These are phyloP conservation scores for Alternaria infectoria DNA, from an alignment of 2,329 filamentous ascomycete species.

Conservation along the genomic window DNA sequence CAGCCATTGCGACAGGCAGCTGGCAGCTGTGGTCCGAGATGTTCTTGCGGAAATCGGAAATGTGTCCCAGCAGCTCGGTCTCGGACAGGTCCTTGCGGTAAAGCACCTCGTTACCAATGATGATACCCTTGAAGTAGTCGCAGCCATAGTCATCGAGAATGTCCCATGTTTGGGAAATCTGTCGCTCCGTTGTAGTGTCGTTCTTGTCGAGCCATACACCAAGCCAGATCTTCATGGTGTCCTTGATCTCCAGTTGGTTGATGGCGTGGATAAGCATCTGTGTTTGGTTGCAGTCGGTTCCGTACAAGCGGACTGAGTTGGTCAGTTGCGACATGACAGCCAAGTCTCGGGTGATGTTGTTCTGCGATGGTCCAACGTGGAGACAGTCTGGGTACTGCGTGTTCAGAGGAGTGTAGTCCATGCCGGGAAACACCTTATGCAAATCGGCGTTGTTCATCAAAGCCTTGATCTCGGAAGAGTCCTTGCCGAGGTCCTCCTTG, in stretches of 20 bases:
- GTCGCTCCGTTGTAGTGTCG: slow-evolving; percentile 79
- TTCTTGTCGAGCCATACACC: slow-evolving; percentile 93
- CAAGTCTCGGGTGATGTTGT: slow-evolving; percentile 91
- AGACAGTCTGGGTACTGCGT: slow-evolving; percentile 88
- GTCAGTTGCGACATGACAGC: slow-evolving; percentile 90
- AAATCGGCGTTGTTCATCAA: slow-evolving; percentile 81
- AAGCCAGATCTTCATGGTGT: slow-evolving; percentile 83
- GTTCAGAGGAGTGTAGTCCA: slow-evolving; percentile 94
- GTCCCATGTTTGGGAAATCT: slow-evolving; percentile 82
- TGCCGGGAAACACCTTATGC: slow-evolving; percentile 92
- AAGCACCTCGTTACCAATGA: slow-evolving; percentile 69
- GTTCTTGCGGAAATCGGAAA: slow-evolving; percentile 71
- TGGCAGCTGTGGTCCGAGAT: slow-evolving; percentile 70
- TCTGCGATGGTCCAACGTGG: slow-evolving; percentile 79
- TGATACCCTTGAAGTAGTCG: slow-evolving; percentile 65
- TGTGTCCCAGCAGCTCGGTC: slow-evolving; percentile 66
- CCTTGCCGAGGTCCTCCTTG: slow-evolving; percentile 74
- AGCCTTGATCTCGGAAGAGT: slow-evolving; percentile 79
- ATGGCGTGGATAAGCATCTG: slow-evolving; percentile 90
- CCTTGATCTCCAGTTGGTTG: slow-evolving; percentile 71
- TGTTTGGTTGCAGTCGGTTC: slow-evolving; percentile 97
- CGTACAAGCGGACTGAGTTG: slow-evolving; percentile 86
- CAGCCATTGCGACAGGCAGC: slow-evolving; percentile 83
- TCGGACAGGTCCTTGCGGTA: slow-evolving; percentile 71
- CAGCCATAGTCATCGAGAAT: slow-evolving; percentile 70